Conservation (phyloP, 305 asterid species). For the Fraxinus sp. region DNA sequence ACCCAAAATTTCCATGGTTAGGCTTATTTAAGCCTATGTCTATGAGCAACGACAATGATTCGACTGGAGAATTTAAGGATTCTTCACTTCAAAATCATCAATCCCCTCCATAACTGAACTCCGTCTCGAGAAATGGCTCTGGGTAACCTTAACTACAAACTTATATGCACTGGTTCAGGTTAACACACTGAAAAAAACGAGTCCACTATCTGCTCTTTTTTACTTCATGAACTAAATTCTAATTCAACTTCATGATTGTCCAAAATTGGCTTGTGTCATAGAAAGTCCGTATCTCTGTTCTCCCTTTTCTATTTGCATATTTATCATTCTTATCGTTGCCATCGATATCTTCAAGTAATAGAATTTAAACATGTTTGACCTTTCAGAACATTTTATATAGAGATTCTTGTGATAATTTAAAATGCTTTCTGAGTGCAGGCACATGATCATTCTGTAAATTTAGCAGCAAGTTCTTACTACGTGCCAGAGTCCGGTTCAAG, state of each 20-base stretch:
- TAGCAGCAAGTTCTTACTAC: constrained; percentile 58
- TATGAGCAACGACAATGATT: not conserved
- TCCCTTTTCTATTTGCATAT: not conserved
- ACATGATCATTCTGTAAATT: constrained; percentile 39
- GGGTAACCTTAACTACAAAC: not conserved
- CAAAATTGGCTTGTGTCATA: not conserved
- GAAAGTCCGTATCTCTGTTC: not conserved
- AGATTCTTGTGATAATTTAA: constrained; percentile 7
- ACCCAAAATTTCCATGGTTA: not conserved
- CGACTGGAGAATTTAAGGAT: not conserved
- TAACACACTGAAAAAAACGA: not conserved
- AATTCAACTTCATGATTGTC: not conserved
- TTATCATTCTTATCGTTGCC: not conserved
- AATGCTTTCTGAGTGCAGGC: constrained; percentile 45
- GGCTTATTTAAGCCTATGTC: not conserved
- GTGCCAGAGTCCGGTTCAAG: constrained; percentile 47
- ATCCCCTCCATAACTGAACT: not conserved
- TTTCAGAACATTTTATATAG: not conserved
- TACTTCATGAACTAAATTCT: not conserved
- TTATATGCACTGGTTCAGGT: not conserved
- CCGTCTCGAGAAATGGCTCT: not conserved
- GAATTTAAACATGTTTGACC: not conserved
- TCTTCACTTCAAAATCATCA: not conserved
- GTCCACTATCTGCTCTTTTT: not conserved
- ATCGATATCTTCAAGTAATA: not conserved